Conservation (phyloP, 805 yeast species). For the Metschnikowia borealis region DNA sequence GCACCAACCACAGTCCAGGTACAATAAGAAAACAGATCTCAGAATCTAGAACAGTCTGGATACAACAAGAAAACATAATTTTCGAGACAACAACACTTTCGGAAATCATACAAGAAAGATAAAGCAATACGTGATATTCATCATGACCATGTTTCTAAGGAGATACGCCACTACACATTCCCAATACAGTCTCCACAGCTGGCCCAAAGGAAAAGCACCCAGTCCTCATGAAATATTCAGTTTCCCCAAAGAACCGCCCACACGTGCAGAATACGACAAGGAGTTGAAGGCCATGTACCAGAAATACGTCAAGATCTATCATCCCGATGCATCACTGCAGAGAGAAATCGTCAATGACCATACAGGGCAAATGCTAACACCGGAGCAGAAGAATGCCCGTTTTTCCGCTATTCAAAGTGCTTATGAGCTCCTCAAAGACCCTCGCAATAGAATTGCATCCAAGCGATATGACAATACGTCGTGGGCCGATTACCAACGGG, state of each 20-base stretch:
- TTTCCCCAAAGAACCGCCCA: constrained; percentile 29
- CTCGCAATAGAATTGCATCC: constrained; percentile 41
- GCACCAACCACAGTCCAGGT: too few relatives aligned
- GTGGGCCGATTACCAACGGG: constrained; percentile 24
- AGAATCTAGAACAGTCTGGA: too few relatives aligned
- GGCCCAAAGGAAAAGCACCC: constrained; percentile 60
- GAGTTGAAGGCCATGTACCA: constrained; percentile 34
- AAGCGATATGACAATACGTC: constrained; percentile 23
- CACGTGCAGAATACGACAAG: constrained; percentile 48
- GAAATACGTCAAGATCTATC: constrained; percentile 64
- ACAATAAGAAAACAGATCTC: too few relatives aligned
- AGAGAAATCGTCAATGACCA: constrained; percentile 22
- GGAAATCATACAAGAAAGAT: too few relatives aligned
- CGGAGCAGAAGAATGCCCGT: constrained; percentile 28
- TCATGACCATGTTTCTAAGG: constrained; percentile 5
- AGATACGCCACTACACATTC: constrained; percentile 26
- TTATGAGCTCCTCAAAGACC: constrained; percentile 48
- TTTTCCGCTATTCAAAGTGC: constrained; percentile 34
- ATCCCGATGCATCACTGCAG: constrained; percentile 60
- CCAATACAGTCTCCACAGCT: constrained; percentile 31
- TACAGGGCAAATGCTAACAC: constrained; percentile 27
- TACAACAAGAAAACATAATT: too few relatives aligned
- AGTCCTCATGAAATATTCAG: constrained; percentile 68
- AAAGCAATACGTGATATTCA: too few relatives aligned
- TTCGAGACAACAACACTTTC: too few relatives aligned